phyloP scores from a whole-genome alignment of 2,329 filamentous ascomycete species.

The Exutisphaerella laricina region DNA sequence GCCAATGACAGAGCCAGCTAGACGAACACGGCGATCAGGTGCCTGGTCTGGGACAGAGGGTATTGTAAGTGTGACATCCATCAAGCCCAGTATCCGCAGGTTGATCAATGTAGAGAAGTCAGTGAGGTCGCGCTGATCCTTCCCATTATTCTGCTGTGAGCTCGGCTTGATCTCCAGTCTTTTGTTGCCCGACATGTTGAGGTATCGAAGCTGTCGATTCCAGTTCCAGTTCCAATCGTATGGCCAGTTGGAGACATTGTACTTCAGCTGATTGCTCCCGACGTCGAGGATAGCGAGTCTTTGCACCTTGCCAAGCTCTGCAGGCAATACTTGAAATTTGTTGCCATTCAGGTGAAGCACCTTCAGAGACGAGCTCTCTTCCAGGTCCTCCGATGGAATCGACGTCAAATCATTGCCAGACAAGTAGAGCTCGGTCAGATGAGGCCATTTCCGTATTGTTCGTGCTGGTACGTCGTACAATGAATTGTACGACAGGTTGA shows the following conservation, averaged over 20 bases:
- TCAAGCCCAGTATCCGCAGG: constrained; percentile 81
- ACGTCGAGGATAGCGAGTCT: constrained; percentile 90
- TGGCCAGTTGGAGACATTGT: constrained; percentile 98
- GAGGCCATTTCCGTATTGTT: constrained; percentile 81
- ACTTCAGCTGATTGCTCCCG: constrained; percentile 90
- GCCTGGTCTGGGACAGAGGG: constrained; percentile 92
- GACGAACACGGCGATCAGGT: constrained; percentile 89
- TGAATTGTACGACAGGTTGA: constrained; percentile 94
- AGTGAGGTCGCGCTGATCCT: constrained; percentile 67
- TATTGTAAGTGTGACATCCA: constrained; percentile 95
- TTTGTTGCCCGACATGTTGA: constrained; percentile 96
- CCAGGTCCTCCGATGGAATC: constrained; percentile 86
- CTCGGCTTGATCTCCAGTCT: constrained; percentile 79
- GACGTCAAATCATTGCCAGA: constrained; percentile 93
- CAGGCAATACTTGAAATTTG: constrained; percentile 93
- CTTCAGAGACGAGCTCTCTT: constrained; percentile 80
- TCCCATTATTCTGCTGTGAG: constrained; percentile 46
- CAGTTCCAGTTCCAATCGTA: constrained; percentile 99
- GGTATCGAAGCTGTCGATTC: constrained; percentile 88
- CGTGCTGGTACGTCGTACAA: constrained; percentile 87
- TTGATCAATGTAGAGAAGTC: constrained; percentile 84
- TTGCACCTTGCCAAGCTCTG: constrained; percentile 89
- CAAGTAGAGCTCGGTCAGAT: constrained; percentile 85
- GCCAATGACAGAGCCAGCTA: constrained; percentile 90
- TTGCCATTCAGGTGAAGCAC: constrained; percentile 95